Conservation (phyloP, 2,329 filamentous ascomycete genomes). For the Parasarocladium wereldwijsianum region DNA sequence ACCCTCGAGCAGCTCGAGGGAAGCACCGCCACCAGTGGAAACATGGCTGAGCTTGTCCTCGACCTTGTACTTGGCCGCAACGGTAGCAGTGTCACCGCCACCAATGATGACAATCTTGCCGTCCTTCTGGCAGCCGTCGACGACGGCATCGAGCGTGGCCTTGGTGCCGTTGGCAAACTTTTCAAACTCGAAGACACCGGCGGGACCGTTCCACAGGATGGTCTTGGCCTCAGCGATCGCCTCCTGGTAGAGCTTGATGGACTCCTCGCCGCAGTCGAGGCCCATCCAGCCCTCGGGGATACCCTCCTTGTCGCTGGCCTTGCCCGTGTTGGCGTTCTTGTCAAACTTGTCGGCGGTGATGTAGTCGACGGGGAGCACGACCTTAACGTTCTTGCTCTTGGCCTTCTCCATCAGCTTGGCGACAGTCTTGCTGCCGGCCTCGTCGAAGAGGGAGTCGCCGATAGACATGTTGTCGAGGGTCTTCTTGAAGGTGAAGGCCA, state of each 20-base stretch:
- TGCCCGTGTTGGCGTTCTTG: slow-evolving; percentile 65
- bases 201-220: slow-evolving; percentile 97
- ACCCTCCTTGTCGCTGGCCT: slow-evolving; percentile 72
- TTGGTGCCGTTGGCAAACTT: slow-evolving; percentile 89
- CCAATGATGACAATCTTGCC: slow-evolving; percentile 98
- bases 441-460: slow-evolving; percentile 82
- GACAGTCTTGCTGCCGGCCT: slow-evolving; percentile 86
- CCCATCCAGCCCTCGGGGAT: slow-evolving; percentile 98
- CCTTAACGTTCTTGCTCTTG: slow-evolving; percentile 88
- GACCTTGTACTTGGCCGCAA: slow-evolving; percentile 90
- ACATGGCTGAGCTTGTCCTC: slow-evolving; percentile 98
- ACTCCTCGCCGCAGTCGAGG: slow-evolving; percentile 85
- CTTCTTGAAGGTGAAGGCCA: slow-evolving; percentile 99
- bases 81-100: slow-evolving; percentile 93
- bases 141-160: slow-evolving; percentile 76
- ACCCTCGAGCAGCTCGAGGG: slow-evolving; percentile 90
- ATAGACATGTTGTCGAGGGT: slow-evolving; percentile 84
- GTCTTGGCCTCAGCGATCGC: slow-evolving; percentile 83
- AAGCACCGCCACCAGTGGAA: slow-evolving; percentile 90
- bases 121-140: slow-evolving; percentile 55
- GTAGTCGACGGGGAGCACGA: slow-evolving; percentile 90
- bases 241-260: slow-evolving; percentile 73
- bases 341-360: slow-evolving; percentile 92
- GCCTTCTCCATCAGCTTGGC: slow-evolving; percentile 82
- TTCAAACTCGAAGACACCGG: slow-evolving; percentile 95